Percentiles rank a stretch among this genome's conserved stretches.
Evolutionary conservation across 1,284 basidiomycete species (phyloP).

Genomic region (Moesziomyces antarcticus): DNA sequence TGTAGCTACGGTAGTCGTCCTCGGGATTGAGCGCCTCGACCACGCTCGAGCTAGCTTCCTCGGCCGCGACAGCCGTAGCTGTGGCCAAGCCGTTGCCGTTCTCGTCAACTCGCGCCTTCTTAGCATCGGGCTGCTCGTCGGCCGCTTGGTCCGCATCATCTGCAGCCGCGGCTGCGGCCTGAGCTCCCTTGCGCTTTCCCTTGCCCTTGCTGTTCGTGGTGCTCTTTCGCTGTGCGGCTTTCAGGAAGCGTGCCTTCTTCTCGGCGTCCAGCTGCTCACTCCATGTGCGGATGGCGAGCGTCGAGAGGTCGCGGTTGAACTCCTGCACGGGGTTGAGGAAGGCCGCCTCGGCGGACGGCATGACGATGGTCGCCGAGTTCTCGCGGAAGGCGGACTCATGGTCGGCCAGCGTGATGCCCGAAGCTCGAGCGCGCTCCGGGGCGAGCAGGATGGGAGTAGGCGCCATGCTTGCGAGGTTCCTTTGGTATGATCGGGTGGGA

Average conservation of each 20-base stretch:
- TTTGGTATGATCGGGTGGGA: not conserved
- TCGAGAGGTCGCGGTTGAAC: conserved; percentile 94
- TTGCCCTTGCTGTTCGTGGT: conserved; percentile 44
- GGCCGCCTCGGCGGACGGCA: conserved; percentile 67
- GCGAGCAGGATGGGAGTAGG: conserved; percentile 60
- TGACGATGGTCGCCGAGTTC: conserved; percentile 64
- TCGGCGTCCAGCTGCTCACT: conserved; percentile 78
- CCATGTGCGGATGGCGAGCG: conserved; percentile 89
- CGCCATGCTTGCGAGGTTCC: conserved; percentile 49
- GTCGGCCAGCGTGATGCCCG: conserved; percentile 55
- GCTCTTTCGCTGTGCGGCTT: conserved; percentile 66
- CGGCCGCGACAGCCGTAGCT: not conserved
- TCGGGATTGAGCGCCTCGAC: conserved; percentile 2
- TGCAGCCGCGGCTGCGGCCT: not conserved
- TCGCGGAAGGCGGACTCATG: conserved; percentile 63
- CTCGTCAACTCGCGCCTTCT: conserved; percentile 17
- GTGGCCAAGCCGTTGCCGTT: conserved; percentile 8
- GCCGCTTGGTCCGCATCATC: not conserved
- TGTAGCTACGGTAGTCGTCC: conserved; percentile 73
- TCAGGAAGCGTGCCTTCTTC: conserved; percentile 75
- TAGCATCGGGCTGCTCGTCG: conserved; percentile 15
- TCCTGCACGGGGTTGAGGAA: conserved; percentile 99
- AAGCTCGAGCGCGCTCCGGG: conserved; percentile 44
- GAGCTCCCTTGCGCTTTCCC: conserved; percentile 24
- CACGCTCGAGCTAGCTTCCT: conserved; percentile 2